These are phyloP conservation scores for Lipomyces spencermartinsiae DNA, from an alignment of 805 yeast species.

Conservation along the genomic window DNA sequence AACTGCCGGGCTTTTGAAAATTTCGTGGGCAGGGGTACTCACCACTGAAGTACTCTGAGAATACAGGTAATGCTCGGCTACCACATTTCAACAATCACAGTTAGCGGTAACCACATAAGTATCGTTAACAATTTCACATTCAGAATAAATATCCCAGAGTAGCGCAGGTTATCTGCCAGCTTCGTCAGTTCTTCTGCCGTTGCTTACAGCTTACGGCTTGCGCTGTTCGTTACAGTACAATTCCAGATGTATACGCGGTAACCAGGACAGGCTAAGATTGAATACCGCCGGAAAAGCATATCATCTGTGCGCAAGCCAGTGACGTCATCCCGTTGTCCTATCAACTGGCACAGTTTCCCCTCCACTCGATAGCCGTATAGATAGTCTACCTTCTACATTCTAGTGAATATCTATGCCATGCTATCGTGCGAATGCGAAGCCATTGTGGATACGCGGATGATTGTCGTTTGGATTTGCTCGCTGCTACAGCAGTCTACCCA, in stretches of 20 bases:
- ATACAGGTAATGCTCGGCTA: neutral
- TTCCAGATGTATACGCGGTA: neutral
- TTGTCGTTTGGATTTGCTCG: too few species aligned
- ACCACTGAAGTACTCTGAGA: neutral
- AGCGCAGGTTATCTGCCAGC: neutral
- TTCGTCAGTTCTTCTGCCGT: too few species aligned
- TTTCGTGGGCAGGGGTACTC: neutral
- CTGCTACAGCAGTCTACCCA: too few species aligned
- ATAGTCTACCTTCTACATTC: too few species aligned
- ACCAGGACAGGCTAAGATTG: neutral
- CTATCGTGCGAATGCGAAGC: too few species aligned
- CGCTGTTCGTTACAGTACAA: neutral
- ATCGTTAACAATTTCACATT: neutral
- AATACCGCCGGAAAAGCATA: neutral
- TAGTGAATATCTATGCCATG: too few species aligned
- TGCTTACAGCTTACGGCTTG: too few species aligned
- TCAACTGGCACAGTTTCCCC: neutral
- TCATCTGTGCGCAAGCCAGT: neutral
- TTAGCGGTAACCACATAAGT: neutral
- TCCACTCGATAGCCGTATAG: too few species aligned
- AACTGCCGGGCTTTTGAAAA: neutral
- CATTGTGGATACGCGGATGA: too few species aligned
- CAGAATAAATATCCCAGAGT: neutral
- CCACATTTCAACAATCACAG: neutral
- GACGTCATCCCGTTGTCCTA: neutral